Evolutionary conservation across 1,284 basidiomycete genomes (phyloP), one percentile per base, ranked within the genome.

Genomic region (Volvariella surrecta): DNA sequence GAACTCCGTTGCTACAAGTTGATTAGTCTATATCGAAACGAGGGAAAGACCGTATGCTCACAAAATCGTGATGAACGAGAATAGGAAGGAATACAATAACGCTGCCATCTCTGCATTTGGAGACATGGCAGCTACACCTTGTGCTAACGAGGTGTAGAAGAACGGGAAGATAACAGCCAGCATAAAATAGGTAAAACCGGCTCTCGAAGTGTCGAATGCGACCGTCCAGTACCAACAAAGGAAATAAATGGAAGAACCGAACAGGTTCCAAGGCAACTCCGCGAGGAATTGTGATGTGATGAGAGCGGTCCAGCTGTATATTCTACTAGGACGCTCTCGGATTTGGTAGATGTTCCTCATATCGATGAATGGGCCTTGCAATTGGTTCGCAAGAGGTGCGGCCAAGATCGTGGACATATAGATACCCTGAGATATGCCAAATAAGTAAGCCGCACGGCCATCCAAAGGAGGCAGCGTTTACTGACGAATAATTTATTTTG

Each of bases 281-380:
- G 74, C 71, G 2, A 80, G 53, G 45, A 85, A 68, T 50, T 83
- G 81, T 0, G 79, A 67, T 0, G 77, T 70, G 38, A 81, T 57
- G 37, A 92, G 73, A 1, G 85, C 78, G 4, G 79, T 70, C 91
- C 91, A 94, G 40, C 77, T 78, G 65, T 92, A 94, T 56, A 88
- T 87, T 55, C 78, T 76, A 45, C 75, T 76, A 0, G 82, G 71
- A 1, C 79, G 73, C 58, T 89, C 87, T 24, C 86, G 74, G 10
- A 78, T 76, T 56, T 88, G 82, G 58, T 84, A 89, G 11, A 88
- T 66, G 40, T 69, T 62, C 30, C 78, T 68, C 58, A 67, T 70
- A 17, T 63, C 57, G 45, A 79, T 67, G 60, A 72, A 79, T 3
- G 70, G 67, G 7, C 72, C 68, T 48, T 78, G 76, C 0, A 80